Evolutionary conservation across 257 asterid species (phyloP).

Genomic region (Nicotiana noctiflora): DNA sequence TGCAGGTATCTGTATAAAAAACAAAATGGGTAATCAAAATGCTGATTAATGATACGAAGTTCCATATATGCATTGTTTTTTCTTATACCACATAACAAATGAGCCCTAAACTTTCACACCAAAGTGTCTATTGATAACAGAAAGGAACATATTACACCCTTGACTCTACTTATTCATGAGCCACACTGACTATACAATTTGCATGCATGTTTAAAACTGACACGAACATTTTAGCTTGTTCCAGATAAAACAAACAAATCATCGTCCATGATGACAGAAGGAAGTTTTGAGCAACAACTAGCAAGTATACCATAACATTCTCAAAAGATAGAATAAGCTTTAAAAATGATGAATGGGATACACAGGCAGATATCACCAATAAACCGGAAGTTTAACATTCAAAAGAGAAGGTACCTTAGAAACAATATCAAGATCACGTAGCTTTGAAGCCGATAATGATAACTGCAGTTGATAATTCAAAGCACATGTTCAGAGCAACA

Average conservation of each 20-base stretch:
- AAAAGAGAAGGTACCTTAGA: slow-evolving; percentile 52
- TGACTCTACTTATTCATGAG: background rate
- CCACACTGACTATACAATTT: background rate
- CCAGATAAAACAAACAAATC: background rate
- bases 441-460: slow-evolving; percentile 74
- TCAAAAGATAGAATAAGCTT: background rate
- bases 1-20: background rate
- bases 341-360: background rate
- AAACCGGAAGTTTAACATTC: background rate
- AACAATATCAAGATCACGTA: slow-evolving; percentile 46
- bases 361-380: background rate
- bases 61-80: background rate
- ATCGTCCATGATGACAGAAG: background rate
- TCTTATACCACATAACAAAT: background rate
- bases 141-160: background rate
- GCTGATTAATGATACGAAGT: background rate
- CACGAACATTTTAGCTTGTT: background rate
- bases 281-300: background rate
- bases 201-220: background rate
- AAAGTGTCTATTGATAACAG: background rate
- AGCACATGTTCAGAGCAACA: slow-evolving; percentile 1
- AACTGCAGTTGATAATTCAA: slow-evolving; percentile 44
- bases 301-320: background rate
- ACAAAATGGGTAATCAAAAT: background rate
- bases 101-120: background rate